Evolutionary conservation across 83 land plant species (phyloP), one percentile per base, ranked within the genome.

Genomic region (Larix sibirica): DNA sequence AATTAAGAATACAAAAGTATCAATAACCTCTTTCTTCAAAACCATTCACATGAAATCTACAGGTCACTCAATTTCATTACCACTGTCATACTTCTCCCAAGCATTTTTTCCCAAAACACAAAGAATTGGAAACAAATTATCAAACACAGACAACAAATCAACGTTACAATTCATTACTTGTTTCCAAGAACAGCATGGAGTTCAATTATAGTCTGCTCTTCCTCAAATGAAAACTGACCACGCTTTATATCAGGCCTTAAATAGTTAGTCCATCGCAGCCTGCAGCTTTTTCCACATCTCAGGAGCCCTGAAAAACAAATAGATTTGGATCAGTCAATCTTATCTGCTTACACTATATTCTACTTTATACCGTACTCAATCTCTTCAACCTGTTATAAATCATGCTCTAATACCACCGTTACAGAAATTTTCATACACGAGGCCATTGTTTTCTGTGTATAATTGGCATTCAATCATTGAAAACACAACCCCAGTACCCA

Each of bases 131-230:
- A 47, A 8, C 50, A 47, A 47, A 47, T 47, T 47, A 7, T 47
- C 0, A 47, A 47, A 31, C 38, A 14, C 0, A 33, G 69, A 65
- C 73, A 47, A 47, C 50, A 47, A 47, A 47, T 47, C 9, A 47
- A 47, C 50, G 8, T 47, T 9, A 47, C 2, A 47, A 47, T 47
- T 47, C 10, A 8, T 31, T 68, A 75, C 78, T 75, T 75, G 78
- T 75, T 75, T 75, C 78, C 78, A 75, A 75, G 78, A 75, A 47
- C 78, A 47, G 78, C 78, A 75, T 75, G 78, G 33, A 75, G 78
- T 24, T 75, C 78, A 47, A 75, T 50, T 47, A 75, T 75, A 58
- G 78, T 75, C 4, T 50, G 78, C 20, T 75, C 78, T 75, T 75
- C 78, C 26, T 75, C 78, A 4, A 23, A 0, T 21, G 78, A 75